Percentiles rank a stretch among this genome's conserved stretches.
Evolutionary conservation across 139 green algal genomes (phyloP).

Genomic region (Coccomyxa sp.): DNA sequence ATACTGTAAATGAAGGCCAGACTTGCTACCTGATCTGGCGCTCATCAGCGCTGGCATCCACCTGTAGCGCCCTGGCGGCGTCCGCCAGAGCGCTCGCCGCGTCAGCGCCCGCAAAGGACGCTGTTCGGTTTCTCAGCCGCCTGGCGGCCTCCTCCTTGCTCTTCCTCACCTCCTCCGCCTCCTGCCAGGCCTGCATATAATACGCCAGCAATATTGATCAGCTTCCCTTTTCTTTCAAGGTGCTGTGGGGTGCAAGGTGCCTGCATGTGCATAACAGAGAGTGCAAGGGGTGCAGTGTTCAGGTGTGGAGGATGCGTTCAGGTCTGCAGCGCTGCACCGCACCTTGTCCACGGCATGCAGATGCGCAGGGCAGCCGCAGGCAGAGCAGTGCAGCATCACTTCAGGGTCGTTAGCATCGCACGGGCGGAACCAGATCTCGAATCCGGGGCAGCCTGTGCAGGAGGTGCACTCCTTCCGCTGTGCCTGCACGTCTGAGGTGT

Average conservation of each 20-base stretch:
- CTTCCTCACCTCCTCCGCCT: background rate
- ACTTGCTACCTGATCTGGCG: background rate
- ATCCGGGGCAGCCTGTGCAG: background rate
- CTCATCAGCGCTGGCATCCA: background rate
- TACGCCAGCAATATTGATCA: background rate
- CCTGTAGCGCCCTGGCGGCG: background rate
- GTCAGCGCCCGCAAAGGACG: background rate
- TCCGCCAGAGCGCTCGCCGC: background rate
- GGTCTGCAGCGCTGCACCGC: too few species aligned
- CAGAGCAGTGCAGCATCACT: background rate
- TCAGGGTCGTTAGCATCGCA: background rate
- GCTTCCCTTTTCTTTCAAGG: background rate
- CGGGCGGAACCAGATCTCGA: background rate
- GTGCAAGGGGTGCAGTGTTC: too few species aligned
- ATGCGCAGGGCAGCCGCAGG: background rate
- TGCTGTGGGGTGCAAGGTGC: too few species aligned
- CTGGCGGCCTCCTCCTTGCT: background rate
- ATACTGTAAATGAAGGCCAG: background rate
- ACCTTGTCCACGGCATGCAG: background rate
- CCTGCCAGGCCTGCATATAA: background rate
- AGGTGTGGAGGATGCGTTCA: too few species aligned
- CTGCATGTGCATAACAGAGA: background rate
- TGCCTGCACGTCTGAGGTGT: too few species aligned
- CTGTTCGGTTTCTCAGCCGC: background rate
- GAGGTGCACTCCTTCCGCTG: background rate